These are phyloP conservation scores for Fusarium beomiforme DNA, from an alignment of 2,329 filamentous ascomycete genomes.

Conservation along the genomic window DNA sequence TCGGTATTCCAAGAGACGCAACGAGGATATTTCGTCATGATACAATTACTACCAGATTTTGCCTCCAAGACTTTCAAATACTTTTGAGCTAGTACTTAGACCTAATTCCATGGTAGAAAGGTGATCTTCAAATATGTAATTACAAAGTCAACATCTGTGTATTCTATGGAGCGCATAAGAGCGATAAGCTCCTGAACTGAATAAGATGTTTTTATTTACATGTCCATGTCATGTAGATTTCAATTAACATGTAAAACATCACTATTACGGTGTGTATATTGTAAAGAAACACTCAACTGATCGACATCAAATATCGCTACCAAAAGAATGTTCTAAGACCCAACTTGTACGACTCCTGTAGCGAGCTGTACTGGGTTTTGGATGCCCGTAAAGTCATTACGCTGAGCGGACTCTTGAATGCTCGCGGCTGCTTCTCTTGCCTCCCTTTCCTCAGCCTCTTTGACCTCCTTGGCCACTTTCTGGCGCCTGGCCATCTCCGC, in stretches of 20 bases:
- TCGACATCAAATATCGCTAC: background rate
- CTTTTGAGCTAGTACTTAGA: too few species aligned
- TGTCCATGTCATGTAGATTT: too few species aligned
- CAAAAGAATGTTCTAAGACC: background rate
- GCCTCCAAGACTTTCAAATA: too few species aligned
- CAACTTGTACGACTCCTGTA: background rate
- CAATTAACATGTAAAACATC: too few species aligned
- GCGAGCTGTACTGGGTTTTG: background rate
- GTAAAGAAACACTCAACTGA: fast-evolving
- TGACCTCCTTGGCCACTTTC: background rate
- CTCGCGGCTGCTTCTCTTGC: background rate
- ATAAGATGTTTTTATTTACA: too few species aligned
- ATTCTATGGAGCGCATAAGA: too few species aligned
- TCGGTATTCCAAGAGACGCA: background rate
- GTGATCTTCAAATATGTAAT: too few species aligned
- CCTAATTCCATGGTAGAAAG: too few species aligned
- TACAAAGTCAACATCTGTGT: too few species aligned
- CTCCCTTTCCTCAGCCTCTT: background rate
- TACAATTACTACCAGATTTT: too few species aligned
- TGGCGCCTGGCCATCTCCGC: background rate
- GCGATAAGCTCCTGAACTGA: too few species aligned
- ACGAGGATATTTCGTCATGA: background rate
- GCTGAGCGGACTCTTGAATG: background rate
- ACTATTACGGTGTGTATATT: background rate
- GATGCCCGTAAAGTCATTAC: background rate